Evolutionary conservation across 805 yeast genomes (phyloP), one percentile per base, ranked within the genome.

Genomic region (Candida boidinii): DNA sequence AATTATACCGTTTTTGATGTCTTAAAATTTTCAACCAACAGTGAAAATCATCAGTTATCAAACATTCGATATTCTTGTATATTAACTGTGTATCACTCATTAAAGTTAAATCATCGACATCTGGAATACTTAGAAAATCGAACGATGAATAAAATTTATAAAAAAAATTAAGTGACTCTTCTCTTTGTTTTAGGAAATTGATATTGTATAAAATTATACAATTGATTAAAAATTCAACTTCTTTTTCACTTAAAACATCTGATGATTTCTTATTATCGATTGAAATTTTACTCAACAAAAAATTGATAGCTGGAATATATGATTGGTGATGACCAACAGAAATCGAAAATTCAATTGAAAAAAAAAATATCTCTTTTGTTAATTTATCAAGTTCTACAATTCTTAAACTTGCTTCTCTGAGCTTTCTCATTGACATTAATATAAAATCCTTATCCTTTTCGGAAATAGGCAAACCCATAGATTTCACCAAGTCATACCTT

Each of bases 251-350:
- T 17, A 69, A 4, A 7, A 11, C n/a, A 13, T 4, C 11, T 17
- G 29, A 7, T 5, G 17, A 11, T 9, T 11, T 23, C 25, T 23
- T 10, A 23, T 9, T 6, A 10, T 10, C 12, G 14, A 13, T 5
- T 5, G 5, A 10, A 16, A 5, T 31, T 30, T 9, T 41, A 38
- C 12, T 52, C 49, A 73, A 46, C 17, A 75, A 42, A 37, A 63
- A 64, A 25, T 51, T 47, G n/a, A 73, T 60, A 18, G 73, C 56
- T 2, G 83, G 80, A 4, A 73, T 36, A 42, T 72, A 76, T 2
- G 79, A 62, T 38, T 72, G 71, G 43, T 67, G 65, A 37, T 70
- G 70, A 7, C 73, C 73, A 4, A 60, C 44, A 4, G 59, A 51
- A 0, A 70, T 58, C 1, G 74, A 54, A 16, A 69, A 56, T 22